Base-by-base conservation (phyloP, 2,329 filamentous ascomycete species). In the Byssochlamys sp. region DNA sequence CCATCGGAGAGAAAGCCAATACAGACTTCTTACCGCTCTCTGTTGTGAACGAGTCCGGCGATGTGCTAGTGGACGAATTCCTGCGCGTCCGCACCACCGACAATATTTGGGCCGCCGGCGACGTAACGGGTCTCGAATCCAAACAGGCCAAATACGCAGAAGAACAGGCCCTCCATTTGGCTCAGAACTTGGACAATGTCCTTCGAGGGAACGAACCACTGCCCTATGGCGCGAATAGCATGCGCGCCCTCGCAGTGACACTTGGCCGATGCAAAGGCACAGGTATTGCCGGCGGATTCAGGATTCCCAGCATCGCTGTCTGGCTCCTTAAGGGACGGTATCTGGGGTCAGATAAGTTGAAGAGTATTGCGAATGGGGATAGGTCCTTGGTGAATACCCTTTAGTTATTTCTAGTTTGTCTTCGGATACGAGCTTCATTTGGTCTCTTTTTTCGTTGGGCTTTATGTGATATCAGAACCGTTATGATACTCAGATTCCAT, bases 31-130 rank as follows among this genome's bases (percentile, higher is more conserved):
- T 63, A 1, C 56, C 60, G 11, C 14, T 39, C 3, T 51, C 25
- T 28, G 24, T 51, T 6, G 10, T 51, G 9, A 51, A 51, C 24
- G 11, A 51, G 25, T 33, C 52, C 4, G 60, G 60, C 6, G 58
- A 57, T 27, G 60, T 63, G 11, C n/a, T 53, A 11, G 57, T 63
- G 2, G 62, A 63, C 12, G 52, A 53, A 14, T 60, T 57, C 33
- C 59, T 63, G 54, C 59, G 57, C 12, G 56, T 59, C 39, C 28
- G 56, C 35, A 59, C 57, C 7, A 56, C 58, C n/a, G 49, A 3
- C 9, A 60, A 61, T 19, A 35, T 63, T 5, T 63, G 60, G 60
- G 62, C 60, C 2, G 58, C 61, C 27, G 62, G 62, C 10, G 62
- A 63, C 49, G 57, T 63, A 6, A 56, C 56, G 24, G 59, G 62